Percentiles rank a stretch among this genome's conserved stretches.
Conservation (phyloP, 495 filamentous ascomycete species). For the Pseudotulostoma volvatum region DNA sequence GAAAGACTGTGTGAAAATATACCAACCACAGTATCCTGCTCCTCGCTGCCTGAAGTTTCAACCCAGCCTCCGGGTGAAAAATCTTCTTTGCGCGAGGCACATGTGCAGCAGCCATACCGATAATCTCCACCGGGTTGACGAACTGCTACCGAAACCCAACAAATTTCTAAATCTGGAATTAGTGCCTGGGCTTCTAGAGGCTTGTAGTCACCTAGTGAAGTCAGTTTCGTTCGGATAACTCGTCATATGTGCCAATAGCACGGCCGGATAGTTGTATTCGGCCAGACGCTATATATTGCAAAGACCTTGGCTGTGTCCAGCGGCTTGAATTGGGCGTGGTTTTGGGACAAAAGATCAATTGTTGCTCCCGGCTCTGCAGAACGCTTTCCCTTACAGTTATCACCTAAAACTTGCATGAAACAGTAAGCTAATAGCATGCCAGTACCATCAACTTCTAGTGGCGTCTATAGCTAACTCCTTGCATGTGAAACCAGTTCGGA, state of each 20-base stretch:
- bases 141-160: neutral
- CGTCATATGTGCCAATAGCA: neutral
- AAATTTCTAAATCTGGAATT: neutral
- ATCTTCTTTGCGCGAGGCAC: neutral
- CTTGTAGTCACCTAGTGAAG: neutral
- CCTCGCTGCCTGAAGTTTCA: neutral
- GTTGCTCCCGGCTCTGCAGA: neutral
- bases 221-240: neutral
- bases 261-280: no score
- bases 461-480: constrained; percentile 3
- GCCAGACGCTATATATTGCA: no score
- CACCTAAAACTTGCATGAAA: neutral
- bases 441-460: constrained; percentile 1
- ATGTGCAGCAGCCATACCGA: neutral
- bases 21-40: neutral
- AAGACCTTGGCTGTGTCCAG: no score
- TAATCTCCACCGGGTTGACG: neutral
- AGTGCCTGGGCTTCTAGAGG: neutral
- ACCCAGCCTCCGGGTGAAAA: neutral
- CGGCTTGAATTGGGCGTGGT: neutral
- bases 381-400: neutral
- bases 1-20: neutral
- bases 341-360: neutral
- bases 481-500: constrained; percentile 1
- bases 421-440: constrained; percentile 1